Evolutionary conservation across 2,329 filamentous ascomycete species (phyloP).

Genomic region (Pseudomassariella vexata): DNA sequence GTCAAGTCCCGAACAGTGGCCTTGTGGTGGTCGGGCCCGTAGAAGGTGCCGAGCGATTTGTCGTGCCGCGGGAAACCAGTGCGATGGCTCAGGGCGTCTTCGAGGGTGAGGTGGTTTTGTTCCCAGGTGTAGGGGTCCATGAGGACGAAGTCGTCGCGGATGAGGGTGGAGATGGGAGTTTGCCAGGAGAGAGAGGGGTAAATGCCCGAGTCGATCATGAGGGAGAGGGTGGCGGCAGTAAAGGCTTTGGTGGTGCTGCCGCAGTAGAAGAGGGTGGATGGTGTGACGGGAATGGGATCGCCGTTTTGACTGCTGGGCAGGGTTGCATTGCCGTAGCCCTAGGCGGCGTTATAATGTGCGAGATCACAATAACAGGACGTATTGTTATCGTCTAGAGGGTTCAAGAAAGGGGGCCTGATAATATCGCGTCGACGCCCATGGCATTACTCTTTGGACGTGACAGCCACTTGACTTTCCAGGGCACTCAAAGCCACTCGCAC

Average conservation of each 20-base stretch:
- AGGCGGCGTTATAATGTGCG: conserved; percentile 5
- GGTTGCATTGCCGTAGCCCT: conserved; percentile 37
- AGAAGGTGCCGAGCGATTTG: conserved; percentile 19
- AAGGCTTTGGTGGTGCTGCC: conserved; percentile 51
- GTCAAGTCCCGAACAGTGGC: conserved; percentile 30
- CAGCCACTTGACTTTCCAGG: too few species aligned
- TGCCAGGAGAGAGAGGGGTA: conserved; percentile 34
- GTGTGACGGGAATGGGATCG: conserved; percentile 36
- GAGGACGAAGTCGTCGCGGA: conserved; percentile 45
- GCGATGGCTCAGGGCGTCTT: conserved; percentile 47
- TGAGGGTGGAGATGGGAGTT: conserved; percentile 36
- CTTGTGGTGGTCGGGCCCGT: conserved; percentile 24
- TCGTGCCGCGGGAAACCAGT: conserved; percentile 42
- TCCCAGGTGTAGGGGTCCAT: conserved; percentile 28
- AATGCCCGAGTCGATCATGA: conserved; percentile 39
- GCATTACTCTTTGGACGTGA: too few species aligned
- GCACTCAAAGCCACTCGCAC: too few species aligned
- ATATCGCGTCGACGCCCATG: too few species aligned
- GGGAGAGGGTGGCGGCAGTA: conserved; percentile 41
- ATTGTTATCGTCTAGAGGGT: too few species aligned
- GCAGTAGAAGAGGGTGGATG: conserved; percentile 45
- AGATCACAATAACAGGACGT: too few species aligned
- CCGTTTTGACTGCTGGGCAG: conserved; percentile 28
- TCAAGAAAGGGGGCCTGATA: too few species aligned
- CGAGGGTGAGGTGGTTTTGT: conserved; percentile 41